A percentile compares a stretch with the other conserved stretches of the same genome.
phyloP scores from a whole-genome alignment of 164 flowering plant genomes.

The Dillenia turbinata region DNA sequence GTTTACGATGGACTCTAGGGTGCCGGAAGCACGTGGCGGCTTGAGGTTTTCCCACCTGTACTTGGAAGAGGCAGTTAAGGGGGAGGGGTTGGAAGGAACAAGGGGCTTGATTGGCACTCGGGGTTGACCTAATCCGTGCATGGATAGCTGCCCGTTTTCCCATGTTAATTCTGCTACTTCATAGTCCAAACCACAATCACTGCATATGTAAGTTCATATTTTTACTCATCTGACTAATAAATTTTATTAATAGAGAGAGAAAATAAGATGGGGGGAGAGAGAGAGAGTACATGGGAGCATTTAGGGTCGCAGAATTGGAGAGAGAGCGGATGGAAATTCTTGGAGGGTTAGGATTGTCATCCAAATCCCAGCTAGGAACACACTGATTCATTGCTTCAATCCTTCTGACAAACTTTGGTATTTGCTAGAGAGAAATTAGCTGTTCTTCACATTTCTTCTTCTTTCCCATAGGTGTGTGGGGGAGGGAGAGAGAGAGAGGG shows the following conservation, averaged over 20 bases:
- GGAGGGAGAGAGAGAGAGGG: no score
- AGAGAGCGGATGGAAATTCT: conserved; percentile 18
- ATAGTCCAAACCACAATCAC: conserved; percentile 28
- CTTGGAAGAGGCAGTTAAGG: conserved; percentile 8
- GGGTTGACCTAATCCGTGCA: conserved; percentile 73
- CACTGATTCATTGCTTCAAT: conserved; percentile 54
- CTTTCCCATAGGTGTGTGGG: no score
- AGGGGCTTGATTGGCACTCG: conserved; percentile 27
- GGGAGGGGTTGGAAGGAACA: conserved; percentile 1
- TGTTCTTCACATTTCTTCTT: no score
- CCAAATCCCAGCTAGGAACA: conserved; percentile 73
- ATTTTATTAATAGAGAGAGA: neutral
- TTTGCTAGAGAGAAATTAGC: no score
- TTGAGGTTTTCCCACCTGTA: conserved; percentile 38
- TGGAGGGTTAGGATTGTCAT: conserved; percentile 24
- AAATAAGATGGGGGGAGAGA: conserved; percentile 7
- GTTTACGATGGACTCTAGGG: conserved; percentile 81
- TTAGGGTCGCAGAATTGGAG: conserved; percentile 22
- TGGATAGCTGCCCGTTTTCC: conserved; percentile 78
- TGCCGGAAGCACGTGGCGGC: conserved; percentile 49
- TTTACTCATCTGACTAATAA: no score
- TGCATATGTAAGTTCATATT: no score
- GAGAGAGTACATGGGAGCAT: conserved; percentile 29
- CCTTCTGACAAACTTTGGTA: no score
- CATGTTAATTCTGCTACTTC: conserved; percentile 88